A percentile compares a stretch with the other conserved stretches of the same genome.
These are phyloP conservation scores for Aspergillus haitiensis DNA, from an alignment of 495 filamentous ascomycete species.

Conservation along the genomic window DNA sequence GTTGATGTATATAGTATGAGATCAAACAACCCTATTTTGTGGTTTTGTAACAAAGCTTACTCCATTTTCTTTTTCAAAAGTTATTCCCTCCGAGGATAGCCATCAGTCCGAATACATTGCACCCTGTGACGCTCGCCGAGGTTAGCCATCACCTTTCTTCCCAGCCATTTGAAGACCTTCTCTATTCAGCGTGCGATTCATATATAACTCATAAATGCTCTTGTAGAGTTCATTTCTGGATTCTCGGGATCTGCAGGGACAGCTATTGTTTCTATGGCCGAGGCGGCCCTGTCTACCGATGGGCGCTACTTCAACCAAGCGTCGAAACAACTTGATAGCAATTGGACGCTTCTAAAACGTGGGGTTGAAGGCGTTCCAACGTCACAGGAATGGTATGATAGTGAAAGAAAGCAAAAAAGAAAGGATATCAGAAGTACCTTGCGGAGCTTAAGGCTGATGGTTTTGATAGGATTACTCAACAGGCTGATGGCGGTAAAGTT, in stretches of 20 bases:
- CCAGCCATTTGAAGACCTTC: slow-evolving; percentile 1
- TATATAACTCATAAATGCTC: slow-evolving; percentile 19
- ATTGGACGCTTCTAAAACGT: slow-evolving; percentile 91
- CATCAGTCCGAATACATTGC: slow-evolving; percentile 99
- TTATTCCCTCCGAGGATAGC: slow-evolving; percentile 95
- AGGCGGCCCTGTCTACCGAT: slow-evolving; percentile 91
- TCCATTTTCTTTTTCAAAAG: slow-evolving; percentile 48
- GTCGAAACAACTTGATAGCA: slow-evolving; percentile 82
- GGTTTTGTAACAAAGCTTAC: slow-evolving; percentile 3
- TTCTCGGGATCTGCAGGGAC: slow-evolving; percentile 96
- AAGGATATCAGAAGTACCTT: slow-evolving; percentile 6
- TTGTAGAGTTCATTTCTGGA: slow-evolving; percentile 78
- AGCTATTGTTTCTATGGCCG: slow-evolving; percentile 81
- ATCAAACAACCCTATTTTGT: slow-evolving; percentile 17
- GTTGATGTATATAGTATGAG: slow-evolving; percentile 91
- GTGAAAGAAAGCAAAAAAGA: too few species aligned
- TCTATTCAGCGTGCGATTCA: not conserved
- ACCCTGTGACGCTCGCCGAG: slow-evolving; percentile 85
- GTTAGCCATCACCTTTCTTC: slow-evolving; percentile 40
- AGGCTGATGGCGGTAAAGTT: slow-evolving; percentile 78
- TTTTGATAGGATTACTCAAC: slow-evolving; percentile 64
- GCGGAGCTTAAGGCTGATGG: slow-evolving; percentile 25
- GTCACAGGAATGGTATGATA: slow-evolving; percentile 88
- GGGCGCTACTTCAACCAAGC: slow-evolving; percentile 99
- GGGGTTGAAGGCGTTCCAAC: slow-evolving; percentile 91